Evolutionary conservation across 495 filamentous ascomycete genomes (phyloP).

Genomic region (Cudoniella acicularis): DNA sequence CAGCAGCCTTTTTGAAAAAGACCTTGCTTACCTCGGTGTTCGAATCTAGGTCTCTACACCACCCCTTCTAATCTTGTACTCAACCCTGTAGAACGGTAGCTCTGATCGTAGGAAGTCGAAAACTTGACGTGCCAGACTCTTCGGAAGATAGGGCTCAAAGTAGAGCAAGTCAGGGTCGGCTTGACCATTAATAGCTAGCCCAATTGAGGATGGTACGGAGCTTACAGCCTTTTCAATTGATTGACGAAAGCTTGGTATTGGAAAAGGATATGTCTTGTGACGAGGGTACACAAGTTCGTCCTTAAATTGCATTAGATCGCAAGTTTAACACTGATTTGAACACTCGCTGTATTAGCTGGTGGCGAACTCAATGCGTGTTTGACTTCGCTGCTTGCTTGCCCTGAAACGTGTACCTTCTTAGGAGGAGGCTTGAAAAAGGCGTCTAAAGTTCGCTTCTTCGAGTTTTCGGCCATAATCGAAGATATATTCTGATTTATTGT

Average conservation of each 20-base stretch:
- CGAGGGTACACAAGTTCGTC: constrained; percentile 26
- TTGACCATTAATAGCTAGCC: constrained; percentile 51
- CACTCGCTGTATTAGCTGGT: not conserved
- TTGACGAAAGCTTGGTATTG: constrained; percentile 51
- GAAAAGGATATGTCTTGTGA: constrained; percentile 60
- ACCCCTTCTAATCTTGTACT: constrained; percentile 62
- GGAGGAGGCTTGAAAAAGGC: constrained; percentile 44
- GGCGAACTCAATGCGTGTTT: not conserved
- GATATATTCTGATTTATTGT: not conserved
- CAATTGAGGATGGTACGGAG: constrained; percentile 34
- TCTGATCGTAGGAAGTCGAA: constrained; percentile 61
- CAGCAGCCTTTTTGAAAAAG: not conserved
- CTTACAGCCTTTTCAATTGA: constrained; percentile 24
- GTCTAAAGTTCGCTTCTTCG: constrained; percentile 47
- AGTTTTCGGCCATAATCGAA: constrained; percentile 22
- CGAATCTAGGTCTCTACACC: constrained; percentile 53
- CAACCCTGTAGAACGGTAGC: constrained; percentile 69
- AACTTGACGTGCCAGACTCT: constrained; percentile 46
- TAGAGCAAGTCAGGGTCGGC: constrained; percentile 64
- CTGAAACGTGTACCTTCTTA: constrained; percentile 31
- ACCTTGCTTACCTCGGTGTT: constrained; percentile 50
- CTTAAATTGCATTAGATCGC: not conserved
- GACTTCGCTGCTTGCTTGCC: not conserved
- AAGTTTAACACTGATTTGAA: not conserved
- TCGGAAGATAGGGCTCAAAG: constrained; percentile 61